Evolutionary conservation across 495 filamentous ascomycete species (phyloP).

Genomic region (Daldinia grandis): DNA sequence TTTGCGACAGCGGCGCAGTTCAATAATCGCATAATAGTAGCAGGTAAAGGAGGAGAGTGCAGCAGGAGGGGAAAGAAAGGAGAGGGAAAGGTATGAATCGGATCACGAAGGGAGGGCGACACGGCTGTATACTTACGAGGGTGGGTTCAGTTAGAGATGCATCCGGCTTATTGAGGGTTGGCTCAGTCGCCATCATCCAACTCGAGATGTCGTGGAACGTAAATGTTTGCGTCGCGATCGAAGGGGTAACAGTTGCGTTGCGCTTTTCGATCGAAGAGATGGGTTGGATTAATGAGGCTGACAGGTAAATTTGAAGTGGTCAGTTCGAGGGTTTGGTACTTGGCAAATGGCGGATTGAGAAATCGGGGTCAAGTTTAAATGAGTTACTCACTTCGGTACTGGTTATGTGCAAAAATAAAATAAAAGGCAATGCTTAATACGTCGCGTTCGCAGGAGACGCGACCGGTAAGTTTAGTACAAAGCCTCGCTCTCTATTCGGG

Average conservation of each 20-base stretch:
- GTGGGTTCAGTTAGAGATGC: conserved; percentile 57
- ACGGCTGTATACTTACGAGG: conserved; percentile 51
- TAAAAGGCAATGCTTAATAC: conserved; percentile 1
- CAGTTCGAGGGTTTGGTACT: conserved; percentile 35
- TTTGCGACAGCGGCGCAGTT: conserved; percentile 20
- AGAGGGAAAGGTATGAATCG: not conserved
- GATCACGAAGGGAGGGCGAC: not conserved
- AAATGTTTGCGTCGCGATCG: conserved; percentile 38
- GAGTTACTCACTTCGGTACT: conserved; percentile 20
- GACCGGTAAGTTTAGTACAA: conserved; percentile 10
- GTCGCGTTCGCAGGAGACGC: conserved; percentile 28
- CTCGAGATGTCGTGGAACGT: conserved; percentile 36
- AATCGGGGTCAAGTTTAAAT: conserved; percentile 19
- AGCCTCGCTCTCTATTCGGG: conserved; percentile 16
- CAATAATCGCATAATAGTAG: conserved; percentile 6
- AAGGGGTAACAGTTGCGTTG: conserved; percentile 22
- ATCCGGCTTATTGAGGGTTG: conserved; percentile 60
- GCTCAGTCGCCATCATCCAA: conserved; percentile 67
- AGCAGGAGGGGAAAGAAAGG: not conserved
- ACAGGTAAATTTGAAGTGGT: conserved; percentile 29
- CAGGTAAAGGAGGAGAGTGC: not conserved
- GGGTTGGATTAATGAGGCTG: conserved; percentile 26
- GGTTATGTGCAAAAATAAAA: conserved; percentile 5
- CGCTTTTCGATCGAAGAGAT: conserved; percentile 11
- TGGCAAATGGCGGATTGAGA: conserved; percentile 26